Base-by-base conservation (phyloP, 306 rosid species). In the Quercus berberidifolia region DNA sequence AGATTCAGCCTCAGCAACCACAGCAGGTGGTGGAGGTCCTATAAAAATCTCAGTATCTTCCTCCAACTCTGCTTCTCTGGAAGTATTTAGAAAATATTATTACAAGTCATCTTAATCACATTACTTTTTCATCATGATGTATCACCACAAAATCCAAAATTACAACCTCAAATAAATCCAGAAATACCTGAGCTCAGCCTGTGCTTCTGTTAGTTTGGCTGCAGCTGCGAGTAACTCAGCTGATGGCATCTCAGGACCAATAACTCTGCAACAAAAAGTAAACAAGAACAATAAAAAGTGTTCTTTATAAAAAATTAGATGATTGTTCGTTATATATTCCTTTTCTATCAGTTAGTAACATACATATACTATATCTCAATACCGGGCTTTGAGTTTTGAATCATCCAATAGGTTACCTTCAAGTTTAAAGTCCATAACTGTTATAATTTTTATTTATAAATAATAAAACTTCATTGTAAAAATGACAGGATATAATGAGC, bases 211-310 rank as follows among this genome's bases (percentile, higher is more conserved):
- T 88, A 94, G 81, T 83, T 94, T 94, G 41, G 99, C 97, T 30
- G 99, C 97, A 23, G 95, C 99, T 73, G 97, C 97, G 10, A 92
- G 97, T 54, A 94, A 87, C 83, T 94, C 99, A 69, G 97, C 91
- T 13, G 97, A 94, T 54, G 99, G 99, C 97, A 92, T 92, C 54
- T 91, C 92, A 78, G 97, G 99, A 74, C 99, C 97, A 79, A 94
- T 88, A 76, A 85, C 15, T 82, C 99, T 94, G 82, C 74, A 80
- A 51, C 69, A 38, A 31, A 74, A 78, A 81, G 67, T 67, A 74
- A 85, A 62, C 78, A 80, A 78, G 41, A 77, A 23, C 11, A 31
- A 54, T 54, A 3, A 77, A 54, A 8, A 52, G 19, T 33, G 49
- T 67, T 65, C 64, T 33, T 62, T 41, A 41, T 41, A 41, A 41